Conservation (phyloP, 2,329 filamentous ascomycete genomes). For the Trichophyton rubrum region DNA sequence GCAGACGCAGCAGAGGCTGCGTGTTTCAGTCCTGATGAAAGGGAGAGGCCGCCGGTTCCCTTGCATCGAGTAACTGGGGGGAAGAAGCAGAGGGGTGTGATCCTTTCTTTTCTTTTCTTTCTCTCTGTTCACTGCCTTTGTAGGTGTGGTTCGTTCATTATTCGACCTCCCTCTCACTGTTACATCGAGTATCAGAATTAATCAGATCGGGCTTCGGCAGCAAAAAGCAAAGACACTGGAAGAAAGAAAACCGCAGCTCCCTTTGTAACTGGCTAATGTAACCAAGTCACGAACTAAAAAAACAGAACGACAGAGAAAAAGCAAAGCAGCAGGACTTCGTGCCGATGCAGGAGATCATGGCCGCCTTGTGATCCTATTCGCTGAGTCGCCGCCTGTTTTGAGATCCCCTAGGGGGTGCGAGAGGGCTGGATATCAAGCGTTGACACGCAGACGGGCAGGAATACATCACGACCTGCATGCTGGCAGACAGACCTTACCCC, state of each 20-base stretch:
- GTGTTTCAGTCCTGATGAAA: slow-evolving; percentile 2
- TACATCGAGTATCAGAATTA: background rate
- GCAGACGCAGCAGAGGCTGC: background rate
- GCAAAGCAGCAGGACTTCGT: background rate
- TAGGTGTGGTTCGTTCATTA: background rate
- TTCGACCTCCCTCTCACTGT: background rate
- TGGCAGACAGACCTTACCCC: no score
- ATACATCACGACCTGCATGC: no score
- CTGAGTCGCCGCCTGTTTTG: background rate
- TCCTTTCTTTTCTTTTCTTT: background rate
- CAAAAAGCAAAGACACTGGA: background rate
- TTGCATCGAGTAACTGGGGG: background rate
- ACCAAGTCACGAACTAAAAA: background rate
- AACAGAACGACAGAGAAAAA: background rate
- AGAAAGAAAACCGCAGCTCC: background rate
- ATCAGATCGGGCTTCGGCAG: slow-evolving; percentile 1
- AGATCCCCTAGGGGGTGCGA: background rate
- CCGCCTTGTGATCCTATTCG: slow-evolving; percentile 2
- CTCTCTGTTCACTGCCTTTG: background rate
- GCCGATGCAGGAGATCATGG: background rate
- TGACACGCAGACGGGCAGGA: no score
- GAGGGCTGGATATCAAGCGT: no score
- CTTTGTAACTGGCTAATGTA: background rate
- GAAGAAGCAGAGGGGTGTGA: background rate
- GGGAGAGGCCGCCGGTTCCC: background rate